Percentiles rank a stretch among this genome's conserved stretches.
These are phyloP conservation scores for Bacidia rubella DNA, from an alignment of 495 filamentous ascomycete genomes.

Conservation along the genomic window DNA sequence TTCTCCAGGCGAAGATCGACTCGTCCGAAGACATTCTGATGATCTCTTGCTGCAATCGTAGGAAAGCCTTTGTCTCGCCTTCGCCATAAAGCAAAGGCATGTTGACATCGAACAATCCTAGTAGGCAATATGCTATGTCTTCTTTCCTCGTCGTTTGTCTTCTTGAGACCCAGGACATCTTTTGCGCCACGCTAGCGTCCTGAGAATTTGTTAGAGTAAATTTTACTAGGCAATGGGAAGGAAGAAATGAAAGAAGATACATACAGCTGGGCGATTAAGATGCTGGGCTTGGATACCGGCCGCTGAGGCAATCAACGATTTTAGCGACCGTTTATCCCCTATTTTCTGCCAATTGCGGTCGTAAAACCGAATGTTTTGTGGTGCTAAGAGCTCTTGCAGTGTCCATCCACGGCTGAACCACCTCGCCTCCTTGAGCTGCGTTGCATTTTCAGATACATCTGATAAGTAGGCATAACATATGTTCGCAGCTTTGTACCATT, in stretches of 20 bases:
- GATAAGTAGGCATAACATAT: constrained; percentile 19
- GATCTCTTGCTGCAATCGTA: constrained; percentile 21
- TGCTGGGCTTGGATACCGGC: constrained; percentile 17
- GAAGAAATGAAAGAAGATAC: too few relatives aligned
- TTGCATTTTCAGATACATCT: constrained; percentile 10
- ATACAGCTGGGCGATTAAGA: background rate
- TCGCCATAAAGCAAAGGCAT: constrained; percentile 27
- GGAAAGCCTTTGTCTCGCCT: constrained; percentile 18
- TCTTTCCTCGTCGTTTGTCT: constrained; percentile 20
- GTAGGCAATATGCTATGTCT: constrained; percentile 24
- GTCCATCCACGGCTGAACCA: constrained; percentile 34
- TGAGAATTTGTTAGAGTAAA: too few relatives aligned
- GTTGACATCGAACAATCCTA: constrained; percentile 25
- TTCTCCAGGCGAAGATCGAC: constrained; percentile 19
- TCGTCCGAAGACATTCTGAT: constrained; percentile 16
- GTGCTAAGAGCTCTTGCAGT: constrained; percentile 28
- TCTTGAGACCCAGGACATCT: constrained; percentile 22
- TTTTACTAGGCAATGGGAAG: too few relatives aligned
- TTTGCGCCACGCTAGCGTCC: constrained; percentile 14
- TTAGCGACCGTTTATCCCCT: constrained; percentile 16
- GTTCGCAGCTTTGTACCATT: constrained; percentile 12
- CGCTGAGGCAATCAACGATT: constrained; percentile 3
- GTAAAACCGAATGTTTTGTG: constrained; percentile 21
- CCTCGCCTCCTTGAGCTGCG: background rate
- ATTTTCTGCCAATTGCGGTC: constrained; percentile 17